Percentiles rank a stretch among this genome's conserved stretches.
Evolutionary conservation across 2,329 filamentous ascomycete species (phyloP).

Genomic region (Fusarium citri): DNA sequence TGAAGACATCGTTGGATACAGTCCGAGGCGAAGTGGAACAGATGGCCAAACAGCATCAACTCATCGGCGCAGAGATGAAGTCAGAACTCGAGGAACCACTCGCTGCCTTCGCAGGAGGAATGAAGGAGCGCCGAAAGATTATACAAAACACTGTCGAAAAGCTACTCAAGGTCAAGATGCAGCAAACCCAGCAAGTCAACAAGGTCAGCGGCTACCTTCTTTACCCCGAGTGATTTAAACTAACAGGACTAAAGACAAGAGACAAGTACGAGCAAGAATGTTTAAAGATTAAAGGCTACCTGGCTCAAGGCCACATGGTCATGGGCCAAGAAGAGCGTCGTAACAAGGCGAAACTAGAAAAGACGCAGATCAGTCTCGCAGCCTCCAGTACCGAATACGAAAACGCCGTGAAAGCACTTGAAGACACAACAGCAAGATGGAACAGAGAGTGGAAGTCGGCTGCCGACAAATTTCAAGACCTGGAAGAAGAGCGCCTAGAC

Average conservation of each 20-base stretch:
- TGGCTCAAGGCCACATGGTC: constrained; percentile 99
- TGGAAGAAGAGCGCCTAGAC: constrained; percentile 96
- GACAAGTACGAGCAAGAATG: constrained; percentile 98
- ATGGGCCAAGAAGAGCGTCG: constrained; percentile 99
- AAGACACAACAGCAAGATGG: constrained; percentile 95
- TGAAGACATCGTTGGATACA: constrained; percentile 87
- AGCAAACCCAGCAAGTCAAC: constrained; percentile 91
- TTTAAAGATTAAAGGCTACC: constrained; percentile 96
- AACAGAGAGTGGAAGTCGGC: constrained; percentile 98
- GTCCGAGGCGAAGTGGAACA: constrained; percentile 89
- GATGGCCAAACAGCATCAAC: constrained; percentile 93
- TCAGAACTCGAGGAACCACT: constrained; percentile 94
- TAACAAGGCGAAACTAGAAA: constrained; percentile 98
- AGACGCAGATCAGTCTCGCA: constrained; percentile 95
- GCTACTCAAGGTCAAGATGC: constrained; percentile 89
- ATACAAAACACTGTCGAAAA: constrained; percentile 95
- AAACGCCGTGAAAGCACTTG: constrained; percentile 87
- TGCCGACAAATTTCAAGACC: constrained; percentile 98
- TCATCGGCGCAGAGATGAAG: constrained; percentile 94
- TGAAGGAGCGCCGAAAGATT: constrained; percentile 97
- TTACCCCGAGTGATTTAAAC: neutral
- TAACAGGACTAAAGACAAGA: constrained; percentile 70
- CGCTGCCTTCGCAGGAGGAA: constrained; percentile 88
- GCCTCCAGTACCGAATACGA: constrained; percentile 95
- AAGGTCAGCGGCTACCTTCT: constrained; percentile 70